These are phyloP conservation scores for Carex littledalei DNA, from an alignment of 176 grass and related monocot species.

Conservation along the genomic window DNA sequence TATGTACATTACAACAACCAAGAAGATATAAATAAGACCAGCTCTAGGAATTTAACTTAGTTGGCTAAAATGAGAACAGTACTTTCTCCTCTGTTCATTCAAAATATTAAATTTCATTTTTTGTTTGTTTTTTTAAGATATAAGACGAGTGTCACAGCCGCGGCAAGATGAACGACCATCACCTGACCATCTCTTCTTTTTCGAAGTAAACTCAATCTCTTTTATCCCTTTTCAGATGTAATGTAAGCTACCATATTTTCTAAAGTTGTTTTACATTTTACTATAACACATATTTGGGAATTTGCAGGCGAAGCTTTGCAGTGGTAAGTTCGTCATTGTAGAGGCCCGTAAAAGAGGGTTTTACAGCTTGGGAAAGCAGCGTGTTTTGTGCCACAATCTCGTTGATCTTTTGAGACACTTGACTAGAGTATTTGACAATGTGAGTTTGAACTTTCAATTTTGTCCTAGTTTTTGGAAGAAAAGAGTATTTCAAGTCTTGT, in stretches of 20 bases:
- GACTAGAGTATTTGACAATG: constrained; percentile 90
- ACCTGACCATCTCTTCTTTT: constrained; percentile 88
- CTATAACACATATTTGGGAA: constrained; percentile 15
- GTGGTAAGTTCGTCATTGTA: constrained; percentile 68
- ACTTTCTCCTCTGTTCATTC: not conserved
- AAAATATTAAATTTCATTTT: not conserved
- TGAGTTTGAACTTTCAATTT: constrained; percentile 25
- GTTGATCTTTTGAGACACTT: constrained; percentile 84
- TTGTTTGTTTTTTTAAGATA: constrained; percentile 39
- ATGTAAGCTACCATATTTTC: not conserved
- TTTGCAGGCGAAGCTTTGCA: constrained; percentile 81
- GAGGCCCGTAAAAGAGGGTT: constrained; percentile 90
- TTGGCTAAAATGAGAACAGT: not conserved
- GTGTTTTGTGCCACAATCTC: constrained; percentile 87
- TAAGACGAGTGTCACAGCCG: constrained; percentile 55
- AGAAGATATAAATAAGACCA: not conserved
- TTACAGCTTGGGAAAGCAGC: constrained; percentile 93
- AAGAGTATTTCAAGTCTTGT: not conserved
- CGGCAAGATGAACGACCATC: constrained; percentile 74
- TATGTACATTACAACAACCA: not conserved
- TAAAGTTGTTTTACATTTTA: not conserved
- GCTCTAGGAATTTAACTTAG: not conserved
- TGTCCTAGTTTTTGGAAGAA: not conserved
- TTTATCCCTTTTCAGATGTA: not conserved
- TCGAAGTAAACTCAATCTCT: constrained; percentile 54